These are phyloP conservation scores for Zelonia costaricensis DNA, from an alignment of 208 protist species.

Conservation along the genomic window DNA sequence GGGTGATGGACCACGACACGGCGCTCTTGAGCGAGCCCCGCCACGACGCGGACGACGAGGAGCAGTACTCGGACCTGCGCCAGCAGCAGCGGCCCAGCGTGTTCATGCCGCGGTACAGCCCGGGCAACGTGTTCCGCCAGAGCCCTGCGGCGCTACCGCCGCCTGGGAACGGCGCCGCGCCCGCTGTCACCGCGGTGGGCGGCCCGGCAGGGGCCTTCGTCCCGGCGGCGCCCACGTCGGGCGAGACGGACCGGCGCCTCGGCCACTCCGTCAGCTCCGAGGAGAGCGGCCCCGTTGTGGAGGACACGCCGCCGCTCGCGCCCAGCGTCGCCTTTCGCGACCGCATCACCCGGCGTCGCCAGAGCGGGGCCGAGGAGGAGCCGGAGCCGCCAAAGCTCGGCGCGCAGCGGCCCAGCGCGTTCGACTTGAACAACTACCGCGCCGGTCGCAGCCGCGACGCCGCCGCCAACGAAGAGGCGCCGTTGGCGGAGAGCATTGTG, in stretches of 20 bases:
- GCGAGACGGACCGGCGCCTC: neutral
- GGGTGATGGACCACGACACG: neutral
- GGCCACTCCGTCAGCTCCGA: conserved; percentile 24
- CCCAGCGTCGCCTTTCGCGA: conserved; percentile 13
- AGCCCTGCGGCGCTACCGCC: conserved; percentile 2
- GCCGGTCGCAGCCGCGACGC: neutral
- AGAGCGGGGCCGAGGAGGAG: conserved; percentile 3
- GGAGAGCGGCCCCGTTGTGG: conserved; percentile 26
- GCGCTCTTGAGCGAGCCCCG: too few species aligned
- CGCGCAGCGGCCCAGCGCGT: conserved; percentile 12
- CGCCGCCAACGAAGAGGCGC: conserved; percentile 8
- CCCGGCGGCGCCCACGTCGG: neutral
- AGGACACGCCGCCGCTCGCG: conserved; percentile 27
- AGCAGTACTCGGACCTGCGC: neutral
- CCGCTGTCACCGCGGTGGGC: neutral
- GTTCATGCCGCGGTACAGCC: conserved; percentile 10
- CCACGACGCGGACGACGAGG: conserved; percentile 2
- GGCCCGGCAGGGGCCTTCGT: neutral
- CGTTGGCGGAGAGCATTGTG: conserved; percentile 2
- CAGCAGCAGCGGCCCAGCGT: conserved; percentile 1
- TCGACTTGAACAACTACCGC: conserved; percentile 11
- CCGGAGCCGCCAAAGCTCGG: neutral
- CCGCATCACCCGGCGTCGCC: conserved; percentile 15
- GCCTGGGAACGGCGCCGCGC: neutral
- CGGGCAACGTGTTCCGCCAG: conserved; percentile 9